phyloP scores from a whole-genome alignment of 345 rosid genomes.

The Sapria himalayana region DNA sequence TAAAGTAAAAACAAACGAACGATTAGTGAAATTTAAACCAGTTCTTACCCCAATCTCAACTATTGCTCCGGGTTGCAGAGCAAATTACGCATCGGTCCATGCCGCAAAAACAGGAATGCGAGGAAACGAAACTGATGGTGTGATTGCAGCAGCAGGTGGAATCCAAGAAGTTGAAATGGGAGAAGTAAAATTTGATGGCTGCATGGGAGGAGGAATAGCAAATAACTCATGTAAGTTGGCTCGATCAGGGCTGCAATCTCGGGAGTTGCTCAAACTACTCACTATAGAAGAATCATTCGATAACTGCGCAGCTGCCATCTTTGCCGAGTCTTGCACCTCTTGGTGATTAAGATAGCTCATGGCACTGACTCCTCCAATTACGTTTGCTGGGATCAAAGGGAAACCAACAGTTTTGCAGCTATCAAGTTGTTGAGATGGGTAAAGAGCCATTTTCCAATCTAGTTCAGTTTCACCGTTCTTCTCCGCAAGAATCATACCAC shows the following conservation, averaged over 20 bases:
- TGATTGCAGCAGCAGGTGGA: conserved; percentile 28
- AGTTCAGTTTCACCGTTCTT: conserved; percentile 10
- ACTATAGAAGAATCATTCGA: conserved; percentile 32
- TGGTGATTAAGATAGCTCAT: conserved; percentile 11
- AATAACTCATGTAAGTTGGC: conserved; percentile 24
- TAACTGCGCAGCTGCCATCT: conserved; percentile 18
- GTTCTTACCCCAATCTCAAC: conserved; percentile 3
- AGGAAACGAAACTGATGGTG: conserved; percentile 33
- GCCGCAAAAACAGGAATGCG: conserved; percentile 64
- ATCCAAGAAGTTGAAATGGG: conserved; percentile 27
- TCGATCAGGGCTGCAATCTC: conserved; percentile 42
- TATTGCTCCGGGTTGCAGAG: conserved; percentile 8
- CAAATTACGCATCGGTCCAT: conserved; percentile 51
- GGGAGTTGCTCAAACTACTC: conserved; percentile 34
- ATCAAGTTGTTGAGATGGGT: conserved; percentile 21
- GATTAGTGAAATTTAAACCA: conserved; percentile 5
- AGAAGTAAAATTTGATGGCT: conserved; percentile 25
- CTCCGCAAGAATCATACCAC: conserved; percentile 9
- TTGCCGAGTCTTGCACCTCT: conserved; percentile 14
- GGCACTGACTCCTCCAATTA: conserved; percentile 12
- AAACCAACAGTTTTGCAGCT: conserved; percentile 14
- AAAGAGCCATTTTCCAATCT: conserved; percentile 20
- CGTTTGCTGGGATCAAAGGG: conserved; percentile 13
- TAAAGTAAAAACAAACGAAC: conserved; percentile 7
- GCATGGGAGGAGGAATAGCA: conserved; percentile 25